Evolutionary conservation across 495 filamentous ascomycete species (phyloP), one percentile per base, ranked within the genome.

Genomic region (Aspergillus cristatus): DNA sequence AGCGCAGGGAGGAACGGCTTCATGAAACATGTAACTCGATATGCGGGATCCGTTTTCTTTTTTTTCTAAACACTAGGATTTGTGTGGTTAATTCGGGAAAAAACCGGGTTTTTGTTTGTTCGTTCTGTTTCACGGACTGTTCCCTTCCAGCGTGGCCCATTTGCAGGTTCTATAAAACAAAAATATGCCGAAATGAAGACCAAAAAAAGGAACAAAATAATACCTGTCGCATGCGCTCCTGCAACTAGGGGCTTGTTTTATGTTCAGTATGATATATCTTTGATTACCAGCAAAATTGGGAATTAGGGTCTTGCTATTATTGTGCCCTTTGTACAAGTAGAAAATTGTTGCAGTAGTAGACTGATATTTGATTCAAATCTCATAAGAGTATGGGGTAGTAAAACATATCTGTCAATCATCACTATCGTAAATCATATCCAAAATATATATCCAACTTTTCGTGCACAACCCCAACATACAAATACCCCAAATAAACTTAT

Each of bases 1-100:
- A 51, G 40, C 54, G 51, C 54, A 48, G 54, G 55, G 43, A 46
- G 50, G 46, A 52, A 47, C 40, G 48, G 47, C 48, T 41, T 63
- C 53, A 60, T 62, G 59, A 62, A 57, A 50, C 43, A 62, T 67
- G 61, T 67, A 67, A 61, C 50, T 63, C 55, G 46, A 59, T 55
- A 53, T 24, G 20, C 50, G 51, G 54, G 45, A 46, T 56, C 58
- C 54, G 54, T 63, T 41, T 51, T 53, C 54, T 38, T 41, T 55
- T 50, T 24, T n/a, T n/a, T n/a, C n/a, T n/a, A n/a, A 24, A 24
- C 20, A 34, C 53, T 52, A 48, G 49, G 55, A 55, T 51, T 24
- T 24, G 4, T 24, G 4, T 24, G 4, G 4, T 58, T 49, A 51
- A 57, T 56, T 53, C 57, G 52, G 63, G 20, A 4, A 24, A 24